Base-by-base conservation (phyloP, 805 yeast species). In the Lachancea mirantina region DNA sequence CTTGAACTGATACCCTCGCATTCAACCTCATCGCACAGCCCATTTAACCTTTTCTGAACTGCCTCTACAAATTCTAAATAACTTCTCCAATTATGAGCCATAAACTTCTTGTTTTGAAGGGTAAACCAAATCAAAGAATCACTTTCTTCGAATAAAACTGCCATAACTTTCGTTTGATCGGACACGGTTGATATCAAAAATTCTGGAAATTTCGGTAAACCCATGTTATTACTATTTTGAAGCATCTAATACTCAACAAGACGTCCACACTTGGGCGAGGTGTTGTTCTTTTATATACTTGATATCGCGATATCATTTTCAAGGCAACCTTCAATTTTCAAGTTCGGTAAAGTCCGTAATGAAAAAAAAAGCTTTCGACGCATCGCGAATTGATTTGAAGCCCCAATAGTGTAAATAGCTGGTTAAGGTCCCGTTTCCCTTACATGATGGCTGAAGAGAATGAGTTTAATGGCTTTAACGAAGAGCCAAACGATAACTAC, bases 31-130 rank as follows among this genome's bases (percentile, higher is more conserved):
- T 38, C 29, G 6, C 64, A 49, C 20, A 67, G 55, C 9, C 40
- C 30, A 3, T 63, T 44, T 13, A 79, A 55, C 7, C 49, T 50
- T 0, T 24, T 14, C 31, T 82, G 62, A 2, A 66, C 58, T 2
- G 44, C 30, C 30, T 72, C 78, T 10, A 78, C 72, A 18, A 77
- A 57, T 5, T 55, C 64, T 1, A 16, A 20, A 35, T 62, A 65
- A 5, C 52, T 46, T 39, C 51, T 48, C 14, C 50, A 30, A 15
- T 15, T 23, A 14, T 14, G 14, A 7, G 23, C 18, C 37, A 43
- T 39, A 16, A 46, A 41, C 11, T 8, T 23, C 10, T 22, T 11
- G 18, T 43, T 28, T 15, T 32, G 26, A 10, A 49, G 17, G 2
- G 51, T 49, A 22, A 42, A 36, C 22, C 30, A 25, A 14, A 43